Base-by-base conservation (phyloP, 1,284 basidiomycete species). In the Trametes polyzona region DNA sequence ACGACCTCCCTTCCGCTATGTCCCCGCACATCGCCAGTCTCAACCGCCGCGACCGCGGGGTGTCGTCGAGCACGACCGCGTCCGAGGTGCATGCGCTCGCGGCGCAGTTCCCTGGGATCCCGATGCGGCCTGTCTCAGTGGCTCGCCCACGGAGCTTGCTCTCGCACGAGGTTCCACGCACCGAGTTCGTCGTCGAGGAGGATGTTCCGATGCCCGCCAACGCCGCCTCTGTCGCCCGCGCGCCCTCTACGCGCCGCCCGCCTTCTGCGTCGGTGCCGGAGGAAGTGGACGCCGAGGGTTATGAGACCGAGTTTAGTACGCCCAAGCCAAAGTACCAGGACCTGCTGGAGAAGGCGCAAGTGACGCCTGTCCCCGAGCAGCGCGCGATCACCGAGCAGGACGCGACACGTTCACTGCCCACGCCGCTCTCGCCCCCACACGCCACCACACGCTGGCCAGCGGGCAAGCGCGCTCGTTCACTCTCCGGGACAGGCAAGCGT, bases 51-150 rank as follows among this genome's bases (percentile, higher is more conserved):
- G 49, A 53, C 19, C 58, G 62, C 21, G 56, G 59, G 8, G 8
- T 51, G 19, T 59, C 61, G 14, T 56, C 61, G 16, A 56, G 52
- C 46, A 65, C 59, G 26, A 61, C 61, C 23, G 58, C 59, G 29
- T 74, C 76, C 3, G 78, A 80, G 16, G 75, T 85, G 26, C 78
- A 76, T 19, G 79, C 81, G 33, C 72, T 86, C 53, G 73, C 82
- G 11, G 58, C 69, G 32, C 79, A 79, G 67, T 87, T 86, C 70
- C 83, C 85, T 19, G 74, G 71, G 11, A 73, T 79, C 40, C 79
- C 83, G 19, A 73, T 76, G 23, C 66, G 70, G n/a, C 58, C 49
- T 14, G 32, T 43, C 32, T 26, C 52, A 9, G 36, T 26, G 23
- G 35, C 46, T 2, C 55, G 58, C 37, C 35, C 49, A 16, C 59